phyloP scores from a whole-genome alignment of 768 basidiomycete species.

The Russula earlei region DNA sequence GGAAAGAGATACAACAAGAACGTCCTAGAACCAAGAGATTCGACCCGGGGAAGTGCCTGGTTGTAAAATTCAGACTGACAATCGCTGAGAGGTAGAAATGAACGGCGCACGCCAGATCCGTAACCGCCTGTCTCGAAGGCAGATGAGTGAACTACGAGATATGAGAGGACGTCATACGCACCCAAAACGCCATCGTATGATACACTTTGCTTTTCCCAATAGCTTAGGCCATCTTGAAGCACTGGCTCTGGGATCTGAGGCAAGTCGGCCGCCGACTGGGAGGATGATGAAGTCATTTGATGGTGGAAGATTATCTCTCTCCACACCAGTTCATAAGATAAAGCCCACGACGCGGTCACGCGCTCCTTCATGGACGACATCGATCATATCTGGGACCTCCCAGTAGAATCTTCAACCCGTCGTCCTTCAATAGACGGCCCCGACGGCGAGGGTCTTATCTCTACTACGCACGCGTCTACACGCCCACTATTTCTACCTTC shows the following conservation, averaged over 20 bases:
- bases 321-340: background rate
- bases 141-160: background rate
- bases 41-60: conserved; percentile 84
- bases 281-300: background rate
- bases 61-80: background rate
- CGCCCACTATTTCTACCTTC: conserved; percentile 45
- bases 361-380: conserved; percentile 26
- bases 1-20: conserved; percentile 79
- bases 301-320: background rate
- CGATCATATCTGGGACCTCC: conserved; percentile 49
- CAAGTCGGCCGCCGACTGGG: background rate
- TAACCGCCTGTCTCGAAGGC: conserved; percentile 34
- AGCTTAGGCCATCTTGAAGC: conserved; percentile 68
- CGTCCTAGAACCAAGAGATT: conserved; percentile 82
- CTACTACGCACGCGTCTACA: conserved; percentile 22
- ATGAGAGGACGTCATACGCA: conserved; percentile 20
- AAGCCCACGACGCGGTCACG: conserved; percentile 4
- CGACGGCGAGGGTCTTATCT: conserved; percentile 19
- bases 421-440: conserved; percentile 15
- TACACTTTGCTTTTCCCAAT: conserved; percentile 80
- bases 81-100: conserved; percentile 14
- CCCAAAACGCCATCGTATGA: conserved; percentile 85
- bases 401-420: conserved; percentile 31
- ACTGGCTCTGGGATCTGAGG: conserved; percentile 33
- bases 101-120: conserved; percentile 40